Conservation (phyloP, 2,329 filamentous ascomycete species). For the Xylaria arbuscula region DNA sequence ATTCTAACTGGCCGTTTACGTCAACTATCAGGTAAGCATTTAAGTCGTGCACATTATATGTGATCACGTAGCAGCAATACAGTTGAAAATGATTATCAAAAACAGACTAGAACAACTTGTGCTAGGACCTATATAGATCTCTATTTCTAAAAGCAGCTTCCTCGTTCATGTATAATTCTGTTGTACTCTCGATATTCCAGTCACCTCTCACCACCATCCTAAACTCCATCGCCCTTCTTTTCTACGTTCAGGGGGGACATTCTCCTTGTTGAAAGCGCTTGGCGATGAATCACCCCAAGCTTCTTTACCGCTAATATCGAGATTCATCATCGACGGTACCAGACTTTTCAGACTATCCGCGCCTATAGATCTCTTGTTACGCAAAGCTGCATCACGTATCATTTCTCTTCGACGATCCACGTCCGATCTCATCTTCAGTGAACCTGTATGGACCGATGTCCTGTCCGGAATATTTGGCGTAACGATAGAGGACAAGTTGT, state of each 20-base stretch:
- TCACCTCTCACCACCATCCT: slow-evolving; percentile 43
- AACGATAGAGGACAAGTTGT: slow-evolving; percentile 30
- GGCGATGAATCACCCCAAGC: slow-evolving; percentile 26
- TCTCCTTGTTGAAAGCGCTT: slow-evolving; percentile 32
- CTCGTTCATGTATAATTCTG: neutral
- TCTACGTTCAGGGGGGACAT: slow-evolving; percentile 34
- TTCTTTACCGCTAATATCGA: slow-evolving; percentile 38
- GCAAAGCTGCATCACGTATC: slow-evolving; percentile 45
- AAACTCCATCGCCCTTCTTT: slow-evolving; percentile 47
- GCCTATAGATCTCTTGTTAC: slow-evolving; percentile 48
- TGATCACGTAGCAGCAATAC: neutral
- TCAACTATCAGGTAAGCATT: neutral
- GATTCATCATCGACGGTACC: slow-evolving; percentile 45
- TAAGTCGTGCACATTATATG: neutral
- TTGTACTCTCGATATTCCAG: neutral
- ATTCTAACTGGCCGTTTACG: neutral
- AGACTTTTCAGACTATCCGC: slow-evolving; percentile 48
- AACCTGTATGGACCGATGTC: neutral
- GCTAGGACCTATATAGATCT: slow-evolving; percentile 19
- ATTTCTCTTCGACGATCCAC: slow-evolving; percentile 41
- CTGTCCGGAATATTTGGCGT: slow-evolving; percentile 1
- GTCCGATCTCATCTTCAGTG: slow-evolving; percentile 31
- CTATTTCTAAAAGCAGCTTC: slow-evolving; percentile 13
- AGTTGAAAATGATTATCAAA: neutral
- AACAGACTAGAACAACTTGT: neutral